Base-by-base conservation (phyloP, 2,329 filamentous ascomycete genomes). In the Sclerotiophoma versabilis region DNA sequence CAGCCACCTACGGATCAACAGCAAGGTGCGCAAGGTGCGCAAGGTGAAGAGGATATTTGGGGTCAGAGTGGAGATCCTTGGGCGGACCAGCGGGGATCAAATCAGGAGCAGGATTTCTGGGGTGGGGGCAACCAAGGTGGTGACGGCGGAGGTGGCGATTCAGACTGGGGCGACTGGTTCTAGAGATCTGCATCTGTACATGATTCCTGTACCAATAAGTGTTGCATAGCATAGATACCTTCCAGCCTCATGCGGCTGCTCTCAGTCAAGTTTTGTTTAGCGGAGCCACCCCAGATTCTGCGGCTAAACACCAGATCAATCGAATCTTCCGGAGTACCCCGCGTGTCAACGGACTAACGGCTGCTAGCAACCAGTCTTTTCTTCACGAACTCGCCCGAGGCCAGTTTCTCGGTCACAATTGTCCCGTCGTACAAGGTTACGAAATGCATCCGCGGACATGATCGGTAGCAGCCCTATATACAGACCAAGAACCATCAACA, bases 21-120 rank as follows among this genome's bases (percentile, higher is more conserved):
- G 42, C 58, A 61, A 23, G 59, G 49, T n/a, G 43, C 22, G 42
- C 58, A 61, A 23, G 59, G 49, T n/a, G 43, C 22, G 15, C 60
- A 63, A 39, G 41, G 54, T 1, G 59, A 59, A 23, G 65, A 66
- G 8, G 70, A 73, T 29, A 42, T 70, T 0, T 74, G 71, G 70
- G 65, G 66, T 4, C 61, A 68, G 42, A 42, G 44, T 5, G 45
- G 62, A 17, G 65, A 73, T 49, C 70, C 70, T 5, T 66, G 65
- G 59, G 65, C 52, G 11, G 51, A 66, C 50, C 36, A 53, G 49
- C 22, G 42, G 4, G 43, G 36, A 1, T 44, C 45, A 14, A 39
- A 52, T 8, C 58, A 55, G 22, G 65, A 70, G 34, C 66, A 72
- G 48, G 66, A 68, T 48, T 62, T 63, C 29, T 73, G 69, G 69